phyloP scores from a whole-genome alignment of 495 filamentous ascomycete genomes.

The Podospora conica region DNA sequence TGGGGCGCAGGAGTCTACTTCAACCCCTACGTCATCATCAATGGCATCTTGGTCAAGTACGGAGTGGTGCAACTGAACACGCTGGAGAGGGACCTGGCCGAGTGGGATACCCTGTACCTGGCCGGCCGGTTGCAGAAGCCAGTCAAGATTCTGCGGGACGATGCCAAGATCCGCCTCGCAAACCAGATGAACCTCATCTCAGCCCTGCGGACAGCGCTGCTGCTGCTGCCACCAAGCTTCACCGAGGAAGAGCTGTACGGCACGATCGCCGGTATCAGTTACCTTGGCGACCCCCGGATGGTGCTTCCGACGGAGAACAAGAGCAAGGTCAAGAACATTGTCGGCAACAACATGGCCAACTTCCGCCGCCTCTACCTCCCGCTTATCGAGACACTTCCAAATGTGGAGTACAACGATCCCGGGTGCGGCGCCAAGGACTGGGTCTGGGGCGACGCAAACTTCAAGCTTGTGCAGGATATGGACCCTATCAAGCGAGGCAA shows the following conservation, averaged over 20 bases:
- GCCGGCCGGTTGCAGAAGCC: conserved; percentile 94
- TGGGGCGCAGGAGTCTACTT: conserved; percentile 95
- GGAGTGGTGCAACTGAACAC: conserved; percentile 90
- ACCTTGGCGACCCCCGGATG: conserved; percentile 94
- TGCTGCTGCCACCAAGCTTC: conserved; percentile 77
- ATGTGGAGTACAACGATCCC: conserved; percentile 71
- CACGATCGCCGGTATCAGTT: conserved; percentile 85
- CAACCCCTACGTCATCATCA: conserved; percentile 92
- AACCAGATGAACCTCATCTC: conserved; percentile 94
- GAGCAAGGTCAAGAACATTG: conserved; percentile 90
- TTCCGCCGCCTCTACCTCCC: conserved; percentile 88
- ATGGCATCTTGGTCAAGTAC: conserved; percentile 95
- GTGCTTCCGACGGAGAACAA: conserved; percentile 77
- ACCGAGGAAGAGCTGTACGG: conserved; percentile 82
- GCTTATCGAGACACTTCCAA: conserved; percentile 82
- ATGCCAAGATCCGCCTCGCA: conserved; percentile 80
- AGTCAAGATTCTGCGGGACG: conserved; percentile 93
- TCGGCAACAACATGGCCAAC: conserved; percentile 80
- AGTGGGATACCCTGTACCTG: conserved; percentile 90
- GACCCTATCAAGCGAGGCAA: conserved; percentile 83
- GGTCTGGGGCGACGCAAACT: conserved; percentile 52
- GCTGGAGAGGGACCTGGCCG: conserved; percentile 72
- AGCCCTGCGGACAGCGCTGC: conserved; percentile 79
- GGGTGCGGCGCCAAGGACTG: conserved; percentile 56
- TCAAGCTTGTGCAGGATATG: conserved; percentile 76